These are phyloP conservation scores for Niveomyces coronatus DNA, from an alignment of 2,329 filamentous ascomycete genomes.

Conservation along the genomic window DNA sequence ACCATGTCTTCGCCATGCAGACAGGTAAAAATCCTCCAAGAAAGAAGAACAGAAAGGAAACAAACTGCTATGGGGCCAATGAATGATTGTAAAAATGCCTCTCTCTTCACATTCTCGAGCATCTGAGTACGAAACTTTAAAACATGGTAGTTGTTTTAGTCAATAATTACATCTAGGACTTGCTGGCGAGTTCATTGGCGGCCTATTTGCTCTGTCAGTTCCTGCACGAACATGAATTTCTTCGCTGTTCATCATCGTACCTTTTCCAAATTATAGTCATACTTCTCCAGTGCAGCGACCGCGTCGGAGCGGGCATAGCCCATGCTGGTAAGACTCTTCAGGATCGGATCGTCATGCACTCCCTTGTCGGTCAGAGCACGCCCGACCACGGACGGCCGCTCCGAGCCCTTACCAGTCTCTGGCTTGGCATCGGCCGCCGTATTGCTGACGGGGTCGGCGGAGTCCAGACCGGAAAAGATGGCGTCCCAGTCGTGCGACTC, in stretches of 20 bases:
- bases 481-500: conserved; percentile 84
- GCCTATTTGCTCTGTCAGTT: no score
- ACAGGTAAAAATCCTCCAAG: no score
- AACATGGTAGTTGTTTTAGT: no score
- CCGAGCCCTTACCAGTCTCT: conserved; percentile 5
- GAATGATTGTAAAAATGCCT: no score
- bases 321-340: conserved; percentile 85
- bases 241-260: no score
- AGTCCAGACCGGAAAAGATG: conserved; percentile 75
- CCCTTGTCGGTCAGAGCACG: conserved; percentile 63
- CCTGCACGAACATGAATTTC: no score
- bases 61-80: no score
- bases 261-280: conserved; percentile 92
- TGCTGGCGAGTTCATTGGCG: conserved; percentile 45
- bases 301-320: conserved; percentile 69
- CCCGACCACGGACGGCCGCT: conserved; percentile 31
- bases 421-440: conserved; percentile 17
- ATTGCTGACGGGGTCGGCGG: conserved; percentile 26
- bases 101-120: no score
- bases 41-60: no score
- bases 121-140: no score
- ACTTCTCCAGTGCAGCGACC: conserved; percentile 77
- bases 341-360: conserved; percentile 80
- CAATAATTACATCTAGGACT: conserved; percentile 33
- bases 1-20: no score